Base-by-base conservation (phyloP, 352 stramenopile genomes). In the Globisporangium polare region DNA sequence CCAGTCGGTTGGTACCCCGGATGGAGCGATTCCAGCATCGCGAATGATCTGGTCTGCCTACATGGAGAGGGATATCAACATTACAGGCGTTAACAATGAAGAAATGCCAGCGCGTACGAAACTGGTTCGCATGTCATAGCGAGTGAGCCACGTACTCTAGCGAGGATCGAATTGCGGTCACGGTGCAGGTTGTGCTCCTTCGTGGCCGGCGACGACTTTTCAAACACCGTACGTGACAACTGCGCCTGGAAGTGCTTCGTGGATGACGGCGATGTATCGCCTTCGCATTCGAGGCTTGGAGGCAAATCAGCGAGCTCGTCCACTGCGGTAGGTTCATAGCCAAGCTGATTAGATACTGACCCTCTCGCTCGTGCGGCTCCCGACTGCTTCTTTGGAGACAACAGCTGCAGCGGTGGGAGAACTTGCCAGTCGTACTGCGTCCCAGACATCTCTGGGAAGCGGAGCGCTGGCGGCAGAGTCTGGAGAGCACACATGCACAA, bases 1-100 rank as follows among this genome's bases (percentile, higher is more conserved):
- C 4, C 13, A 26, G 5, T 42, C 18, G 7, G 29, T 6, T 53
- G 42, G 9, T n/a, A 17, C 31, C 33, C 24, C 17, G 1, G 13
- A 27, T 55, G 24, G 49, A 13, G 53, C 72, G 35, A 80, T 69
- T 1, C 75, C 75, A 54, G 73, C 75, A 24, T 74, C 59, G 1
- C 73, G 73, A 24, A 84, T 47, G 62, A 84, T 84, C 13, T 77
- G 71, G 45, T 84, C 75, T 5, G 73, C 73, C 75, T 84, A 33
- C 5, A 52, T 15, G 7, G n/a, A 41, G 33, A 10, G 17, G 29
- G 47, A 37, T 2, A 15, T 42, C 13, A 49, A 8, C 13, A 62
- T 2, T 37, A 1, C 49, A n/a, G 26, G 20, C 42, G 17, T 56
- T 18, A 62, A 17, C 13, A 20, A 17, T 3, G 15, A 7, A n/a